phyloP scores from a whole-genome alignment of 1,139 yeast genomes.

The Kurtzmaniella quercitrusa region DNA sequence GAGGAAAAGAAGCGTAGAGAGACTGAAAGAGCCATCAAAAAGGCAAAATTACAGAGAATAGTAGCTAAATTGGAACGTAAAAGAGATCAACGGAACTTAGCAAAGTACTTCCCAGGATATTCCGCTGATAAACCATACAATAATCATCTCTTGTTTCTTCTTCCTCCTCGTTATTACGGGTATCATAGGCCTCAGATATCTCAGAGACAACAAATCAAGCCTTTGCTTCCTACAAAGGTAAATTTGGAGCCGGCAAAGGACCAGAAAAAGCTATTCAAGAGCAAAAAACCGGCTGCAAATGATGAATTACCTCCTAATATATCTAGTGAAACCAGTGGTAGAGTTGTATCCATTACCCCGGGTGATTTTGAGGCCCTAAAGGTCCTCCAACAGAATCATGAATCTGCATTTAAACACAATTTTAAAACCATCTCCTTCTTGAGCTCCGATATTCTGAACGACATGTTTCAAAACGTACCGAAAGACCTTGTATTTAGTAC shows the following conservation, averaged over 20 bases:
- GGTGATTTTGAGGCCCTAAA: conserved; percentile 30
- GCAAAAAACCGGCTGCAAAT: conserved; percentile 14
- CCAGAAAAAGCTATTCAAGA: conserved; percentile 40
- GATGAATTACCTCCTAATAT: conserved; percentile 1
- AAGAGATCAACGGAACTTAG: conserved; percentile 32
- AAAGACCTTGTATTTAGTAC: conserved; percentile 68
- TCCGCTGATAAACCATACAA: conserved; percentile 51
- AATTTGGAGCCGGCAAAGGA: conserved; percentile 47
- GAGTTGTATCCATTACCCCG: conserved; percentile 23
- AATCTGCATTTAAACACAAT: conserved; percentile 13
- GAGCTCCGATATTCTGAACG: conserved; percentile 32
- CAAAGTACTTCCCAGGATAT: conserved; percentile 62
- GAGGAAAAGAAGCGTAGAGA: conserved; percentile 18
- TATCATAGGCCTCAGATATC: conserved; percentile 51
- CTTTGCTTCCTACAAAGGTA: conserved; percentile 58
- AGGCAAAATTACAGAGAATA: conserved; percentile 21
- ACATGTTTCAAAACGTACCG: conserved; percentile 39
- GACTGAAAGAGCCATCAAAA: conserved; percentile 17
- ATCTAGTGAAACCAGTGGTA: conserved; percentile 7
- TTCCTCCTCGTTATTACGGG: conserved; percentile 51
- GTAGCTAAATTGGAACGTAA: conserved; percentile 32
- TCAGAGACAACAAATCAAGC: conserved; percentile 34
- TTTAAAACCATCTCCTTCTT: conserved; percentile 29
- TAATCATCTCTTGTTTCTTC: conserved; percentile 65
- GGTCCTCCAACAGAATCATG: conserved; percentile 19